Evolutionary conservation across 164 flowering plant genomes (phyloP).

Genomic region (Warburgia ugandensis): DNA sequence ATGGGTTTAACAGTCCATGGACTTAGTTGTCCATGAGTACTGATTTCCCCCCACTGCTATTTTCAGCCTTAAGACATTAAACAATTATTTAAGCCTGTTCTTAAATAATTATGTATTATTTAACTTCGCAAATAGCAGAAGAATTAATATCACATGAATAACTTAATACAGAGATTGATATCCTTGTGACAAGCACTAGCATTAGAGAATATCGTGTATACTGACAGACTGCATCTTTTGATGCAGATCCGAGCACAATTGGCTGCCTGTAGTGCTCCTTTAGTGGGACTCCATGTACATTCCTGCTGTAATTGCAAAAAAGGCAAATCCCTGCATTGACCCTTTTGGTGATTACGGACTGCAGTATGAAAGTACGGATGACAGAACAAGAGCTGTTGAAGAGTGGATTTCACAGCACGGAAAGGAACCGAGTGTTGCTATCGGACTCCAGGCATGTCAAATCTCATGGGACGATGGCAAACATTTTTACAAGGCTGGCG

Average conservation of each 20-base stretch:
- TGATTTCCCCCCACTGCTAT: no score
- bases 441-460: conserved; percentile 94
- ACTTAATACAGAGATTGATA: no score
- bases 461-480: conserved; percentile 87
- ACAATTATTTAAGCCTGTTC: not conserved
- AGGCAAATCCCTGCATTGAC: conserved; percentile 44
- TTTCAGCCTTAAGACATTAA: no score
- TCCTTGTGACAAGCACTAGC: no score
- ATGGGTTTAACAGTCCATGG: no score
- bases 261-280: conserved; percentile 82
- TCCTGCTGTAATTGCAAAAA: conserved; percentile 75
- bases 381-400: conserved; percentile 31
- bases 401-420: conserved; percentile 79
- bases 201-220: no score
- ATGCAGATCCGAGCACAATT: conserved; percentile 89
- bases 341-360: conserved; percentile 53
- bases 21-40: no score
- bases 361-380: conserved; percentile 30
- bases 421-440: conserved; percentile 77
- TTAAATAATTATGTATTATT: no score
- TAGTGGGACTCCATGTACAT: conserved; percentile 94
- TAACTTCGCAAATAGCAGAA: no score
- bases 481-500: conserved; percentile 56
- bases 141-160: no score
- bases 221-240: conserved; percentile 4